These are phyloP conservation scores for Yamadazyma mexicana DNA, from an alignment of 1,139 yeast species.

Conservation along the genomic window DNA sequence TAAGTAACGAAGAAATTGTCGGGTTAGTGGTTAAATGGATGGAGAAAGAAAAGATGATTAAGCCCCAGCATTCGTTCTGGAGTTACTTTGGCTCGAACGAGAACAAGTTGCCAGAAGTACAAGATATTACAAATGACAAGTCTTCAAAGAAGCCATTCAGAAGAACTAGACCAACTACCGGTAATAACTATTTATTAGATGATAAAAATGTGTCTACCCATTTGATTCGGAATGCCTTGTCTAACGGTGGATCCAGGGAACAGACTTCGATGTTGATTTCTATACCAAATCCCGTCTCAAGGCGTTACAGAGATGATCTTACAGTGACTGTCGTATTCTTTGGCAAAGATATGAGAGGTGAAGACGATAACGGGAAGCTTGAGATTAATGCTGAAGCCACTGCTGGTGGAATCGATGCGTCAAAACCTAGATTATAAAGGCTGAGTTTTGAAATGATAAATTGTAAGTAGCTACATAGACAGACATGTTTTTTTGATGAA, in stretches of 20 bases:
- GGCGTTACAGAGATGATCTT: conserved; percentile 91
- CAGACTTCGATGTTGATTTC: conserved; percentile 86
- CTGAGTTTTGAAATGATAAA: no score
- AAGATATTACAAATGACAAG: conserved; percentile 59
- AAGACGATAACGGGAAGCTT: conserved; percentile 48
- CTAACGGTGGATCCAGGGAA: conserved; percentile 83
- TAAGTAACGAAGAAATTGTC: conserved; percentile 89
- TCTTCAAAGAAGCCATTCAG: conserved; percentile 48
- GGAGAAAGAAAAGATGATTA: conserved; percentile 68
- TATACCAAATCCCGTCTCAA: conserved; percentile 90
- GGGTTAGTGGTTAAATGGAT: conserved; percentile 94
- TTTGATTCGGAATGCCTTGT: conserved; percentile 87
- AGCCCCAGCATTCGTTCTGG: conserved; percentile 54
- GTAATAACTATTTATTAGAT: conserved; percentile 52
- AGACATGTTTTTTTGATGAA: no score
- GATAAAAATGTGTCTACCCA: conserved; percentile 93
- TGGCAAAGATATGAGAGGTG: conserved; percentile 53
- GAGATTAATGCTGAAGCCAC: conserved; percentile 59
- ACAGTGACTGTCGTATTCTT: conserved; percentile 96
- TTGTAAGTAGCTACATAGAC: no score
- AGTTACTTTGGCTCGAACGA: conserved; percentile 46
- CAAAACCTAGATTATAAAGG: conserved; percentile 52
- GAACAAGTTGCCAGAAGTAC: conserved; percentile 60
- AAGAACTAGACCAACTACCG: conserved; percentile 38
- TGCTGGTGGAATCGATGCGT: conserved; percentile 50